Evolutionary conservation across 2,329 filamentous ascomycete genomes (phyloP), one percentile per base, ranked within the genome.

Genomic region (Cercospora janseana): DNA sequence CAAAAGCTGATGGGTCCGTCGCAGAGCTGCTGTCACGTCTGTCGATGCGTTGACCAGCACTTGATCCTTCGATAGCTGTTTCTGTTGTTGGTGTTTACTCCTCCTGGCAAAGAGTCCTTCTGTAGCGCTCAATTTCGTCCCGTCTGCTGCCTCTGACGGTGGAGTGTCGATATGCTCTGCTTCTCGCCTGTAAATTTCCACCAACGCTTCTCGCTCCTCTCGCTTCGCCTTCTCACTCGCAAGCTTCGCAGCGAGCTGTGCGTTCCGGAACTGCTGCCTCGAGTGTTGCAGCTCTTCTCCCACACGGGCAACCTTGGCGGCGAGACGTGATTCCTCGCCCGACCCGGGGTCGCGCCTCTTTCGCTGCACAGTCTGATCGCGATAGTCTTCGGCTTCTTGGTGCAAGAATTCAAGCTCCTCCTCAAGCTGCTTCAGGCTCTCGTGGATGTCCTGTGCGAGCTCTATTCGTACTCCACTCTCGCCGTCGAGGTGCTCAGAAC

Each of bases 1-100:
- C 75, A 97, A 91, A 63, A 95, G 79, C 55, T 87, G 82, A 70
- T 97, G 91, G 4, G 92, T 94, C 54, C 90, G 79, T 54, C 89
- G 81, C 45, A 98, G 78, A 1, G 90, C 87, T 41, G 83, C 76
- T 3, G 92, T 97, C 46, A 97, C 87, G 73, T 94, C 88, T 59
- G 79, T 83, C 24, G 87, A 88, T 0, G 92, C 87, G 55, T 83
- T 82, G 10, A 89, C 76, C 32, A 84, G 79, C 57, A 88, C 77
- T 57, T 93, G 85, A 66, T 87, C 83, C 60, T 89, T 82, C 16
- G 83, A 81, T 3, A 85, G 68, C 32, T 79, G 76, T 56, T 79
- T 75, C 20, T 67, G 66, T 26, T 68, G 63, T 32, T 56, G 54
- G 15, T 57, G 52, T 24, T 52, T 60, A 20, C 54, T 58, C 15